phyloP scores from a whole-genome alignment of 2,329 filamentous ascomycete genomes.

The Alternaria ventricosa region DNA sequence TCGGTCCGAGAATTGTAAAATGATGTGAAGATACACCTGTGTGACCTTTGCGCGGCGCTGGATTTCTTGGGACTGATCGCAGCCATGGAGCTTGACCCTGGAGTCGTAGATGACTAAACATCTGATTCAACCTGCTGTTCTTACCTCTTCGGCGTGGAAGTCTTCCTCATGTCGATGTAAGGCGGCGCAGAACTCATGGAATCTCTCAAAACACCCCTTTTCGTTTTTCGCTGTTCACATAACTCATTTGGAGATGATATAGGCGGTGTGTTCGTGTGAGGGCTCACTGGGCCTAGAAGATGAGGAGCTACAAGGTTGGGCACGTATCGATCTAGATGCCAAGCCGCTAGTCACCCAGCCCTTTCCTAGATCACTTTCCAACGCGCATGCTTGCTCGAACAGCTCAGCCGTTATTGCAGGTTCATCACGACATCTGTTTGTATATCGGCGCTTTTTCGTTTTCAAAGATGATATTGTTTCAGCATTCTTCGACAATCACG shows the following conservation, averaged over 20 bases:
- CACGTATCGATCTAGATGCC: background rate
- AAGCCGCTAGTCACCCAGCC: background rate
- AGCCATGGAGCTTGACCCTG: background rate
- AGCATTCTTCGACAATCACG: background rate
- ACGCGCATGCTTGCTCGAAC: background rate
- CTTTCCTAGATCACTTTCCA: background rate
- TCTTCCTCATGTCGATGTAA: background rate
- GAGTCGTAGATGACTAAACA: background rate
- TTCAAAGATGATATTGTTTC: background rate
- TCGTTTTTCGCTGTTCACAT: background rate
- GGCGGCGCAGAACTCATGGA: background rate
- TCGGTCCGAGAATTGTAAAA: background rate
- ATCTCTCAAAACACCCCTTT: background rate
- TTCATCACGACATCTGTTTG: background rate
- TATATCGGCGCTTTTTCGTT: background rate
- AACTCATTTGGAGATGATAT: background rate
- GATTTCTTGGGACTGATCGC: background rate
- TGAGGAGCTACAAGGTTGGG: background rate
- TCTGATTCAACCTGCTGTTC: background rate
- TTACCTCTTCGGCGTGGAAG: background rate
- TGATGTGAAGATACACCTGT: background rate
- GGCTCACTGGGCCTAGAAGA: background rate
- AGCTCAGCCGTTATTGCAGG: background rate
- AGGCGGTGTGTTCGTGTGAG: background rate
- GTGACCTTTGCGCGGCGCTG: background rate